phyloP scores from a whole-genome alignment of 2,329 filamentous ascomycete species.

The Aspergillus sp. region DNA sequence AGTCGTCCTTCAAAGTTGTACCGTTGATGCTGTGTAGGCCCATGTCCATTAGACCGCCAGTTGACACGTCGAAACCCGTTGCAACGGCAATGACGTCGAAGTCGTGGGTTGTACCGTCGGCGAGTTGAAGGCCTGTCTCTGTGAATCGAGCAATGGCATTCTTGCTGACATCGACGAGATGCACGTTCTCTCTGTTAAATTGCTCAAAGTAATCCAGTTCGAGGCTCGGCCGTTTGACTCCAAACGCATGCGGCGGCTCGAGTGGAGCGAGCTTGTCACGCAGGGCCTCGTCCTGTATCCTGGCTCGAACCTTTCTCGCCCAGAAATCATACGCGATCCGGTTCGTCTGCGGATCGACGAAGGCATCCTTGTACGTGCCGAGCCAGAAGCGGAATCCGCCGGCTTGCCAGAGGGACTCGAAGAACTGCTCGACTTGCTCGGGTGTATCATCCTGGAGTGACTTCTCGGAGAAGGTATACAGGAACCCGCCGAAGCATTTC shows the following conservation, averaged over 20 bases:
- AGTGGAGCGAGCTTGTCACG: slow-evolving; percentile 59
- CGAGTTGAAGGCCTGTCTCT: slow-evolving; percentile 44
- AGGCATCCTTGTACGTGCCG: slow-evolving; percentile 55
- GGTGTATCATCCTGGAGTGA: slow-evolving; percentile 56
- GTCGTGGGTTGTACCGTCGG: slow-evolving; percentile 41
- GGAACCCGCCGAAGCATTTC: slow-evolving; percentile 60
- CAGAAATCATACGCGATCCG: slow-evolving; percentile 60
- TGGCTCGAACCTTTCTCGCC: slow-evolving; percentile 55
- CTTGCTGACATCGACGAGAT: slow-evolving; percentile 51
- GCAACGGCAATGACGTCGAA: slow-evolving; percentile 47
- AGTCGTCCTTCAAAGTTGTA: slow-evolving; percentile 41
- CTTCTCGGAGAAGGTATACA: slow-evolving; percentile 53
- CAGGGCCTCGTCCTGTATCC: slow-evolving; percentile 56
- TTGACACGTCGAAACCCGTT: slow-evolving; percentile 48
- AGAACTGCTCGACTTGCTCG: slow-evolving; percentile 55
- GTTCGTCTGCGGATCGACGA: slow-evolving; percentile 55
- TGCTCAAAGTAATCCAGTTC: slow-evolving; percentile 58
- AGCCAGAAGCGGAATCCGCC: slow-evolving; percentile 62
- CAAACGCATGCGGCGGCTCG: slow-evolving; percentile 59
- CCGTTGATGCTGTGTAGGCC: slow-evolving; percentile 42
- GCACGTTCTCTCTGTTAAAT: slow-evolving; percentile 53
- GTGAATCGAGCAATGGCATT: slow-evolving; percentile 46
- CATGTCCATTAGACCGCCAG: slow-evolving; percentile 43
- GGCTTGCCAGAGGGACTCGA: slow-evolving; percentile 54
- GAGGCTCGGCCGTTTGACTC: slow-evolving; percentile 55